Evolutionary conservation across 805 yeast genomes (phyloP).

Genomic region (Lachancea waltii): DNA sequence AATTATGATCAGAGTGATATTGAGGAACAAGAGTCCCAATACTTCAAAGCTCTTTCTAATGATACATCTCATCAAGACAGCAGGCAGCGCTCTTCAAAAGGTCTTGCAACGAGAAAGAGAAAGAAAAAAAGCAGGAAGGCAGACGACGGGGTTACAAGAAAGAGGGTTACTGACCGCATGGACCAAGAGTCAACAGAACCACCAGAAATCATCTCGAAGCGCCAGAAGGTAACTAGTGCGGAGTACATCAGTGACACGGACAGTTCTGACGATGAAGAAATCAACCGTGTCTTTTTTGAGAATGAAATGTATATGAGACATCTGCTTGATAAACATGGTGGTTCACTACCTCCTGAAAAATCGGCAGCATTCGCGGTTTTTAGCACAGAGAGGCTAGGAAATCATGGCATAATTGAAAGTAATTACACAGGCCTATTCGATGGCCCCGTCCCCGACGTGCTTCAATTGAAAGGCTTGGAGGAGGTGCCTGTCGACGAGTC

Average conservation of each 20-base stretch:
- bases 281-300: slow-evolving; percentile 28
- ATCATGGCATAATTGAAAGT: slow-evolving; percentile 15
- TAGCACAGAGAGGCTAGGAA: slow-evolving; percentile 24
- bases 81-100: neutral
- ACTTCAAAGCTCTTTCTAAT: slow-evolving; percentile 2
- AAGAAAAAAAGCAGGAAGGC: neutral
- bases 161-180: too few species aligned
- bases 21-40: slow-evolving; percentile 2
- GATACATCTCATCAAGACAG: neutral
- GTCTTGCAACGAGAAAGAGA: neutral
- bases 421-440: slow-evolving; percentile 27
- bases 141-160: neutral
- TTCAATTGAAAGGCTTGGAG: slow-evolving; percentile 2
- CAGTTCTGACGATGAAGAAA: slow-evolving; percentile 25
- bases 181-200: too few species aligned
- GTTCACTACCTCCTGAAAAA: slow-evolving; percentile 22
- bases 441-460: slow-evolving; percentile 18
- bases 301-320: slow-evolving; percentile 33
- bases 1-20: neutral
- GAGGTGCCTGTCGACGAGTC: too few species aligned
- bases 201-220: neutral
- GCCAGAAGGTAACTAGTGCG: slow-evolving; percentile 19
- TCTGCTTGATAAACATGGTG: slow-evolving; percentile 25
- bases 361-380: slow-evolving; percentile 22
- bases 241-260: slow-evolving; percentile 31